Conservation (phyloP, 208 protist species). For the Crithidia bombi region DNA sequence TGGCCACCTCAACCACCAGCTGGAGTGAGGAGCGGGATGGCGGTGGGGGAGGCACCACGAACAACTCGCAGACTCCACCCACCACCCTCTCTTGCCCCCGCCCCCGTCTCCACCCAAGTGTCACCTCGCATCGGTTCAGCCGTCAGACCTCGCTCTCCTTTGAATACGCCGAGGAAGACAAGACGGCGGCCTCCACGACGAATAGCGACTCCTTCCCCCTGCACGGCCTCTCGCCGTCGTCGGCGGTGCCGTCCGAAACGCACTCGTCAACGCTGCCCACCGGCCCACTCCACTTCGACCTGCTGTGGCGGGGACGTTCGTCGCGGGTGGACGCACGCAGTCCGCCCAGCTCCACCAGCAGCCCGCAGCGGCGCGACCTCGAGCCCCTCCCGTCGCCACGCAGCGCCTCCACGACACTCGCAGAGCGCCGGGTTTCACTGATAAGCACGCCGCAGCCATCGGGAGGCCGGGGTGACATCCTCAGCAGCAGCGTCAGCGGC, state of each 20-base stretch:
- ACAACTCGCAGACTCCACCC: neutral
- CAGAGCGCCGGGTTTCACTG: conserved; percentile 2
- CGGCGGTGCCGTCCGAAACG: conserved; percentile 7
- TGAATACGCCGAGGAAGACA: conserved; percentile 14
- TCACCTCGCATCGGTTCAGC: conserved; percentile 4
- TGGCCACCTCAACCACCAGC: neutral
- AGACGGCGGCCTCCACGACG: neutral
- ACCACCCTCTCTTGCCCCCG: conserved; percentile 1
- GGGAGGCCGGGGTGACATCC: neutral
- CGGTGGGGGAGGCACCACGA: neutral
- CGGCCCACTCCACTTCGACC: neutral
- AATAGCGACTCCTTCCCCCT: conserved; percentile 12
- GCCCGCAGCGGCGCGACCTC: conserved; percentile 14
- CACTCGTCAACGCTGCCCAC: neutral
- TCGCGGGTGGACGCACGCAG: conserved; percentile 3
- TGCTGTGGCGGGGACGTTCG: neutral
- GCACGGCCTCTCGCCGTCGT: conserved; percentile 14
- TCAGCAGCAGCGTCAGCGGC: neutral
- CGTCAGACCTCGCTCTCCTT: conserved; percentile 9
- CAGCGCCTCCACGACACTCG: neutral
- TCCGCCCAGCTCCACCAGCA: neutral
- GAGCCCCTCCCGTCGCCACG: conserved; percentile 5
- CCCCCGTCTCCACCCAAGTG: neutral
- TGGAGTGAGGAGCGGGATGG: conserved; percentile 7
- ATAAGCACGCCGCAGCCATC: neutral